Base-by-base conservation (phyloP, 1,284 basidiomycete genomes). In the Trametes sp. region DNA sequence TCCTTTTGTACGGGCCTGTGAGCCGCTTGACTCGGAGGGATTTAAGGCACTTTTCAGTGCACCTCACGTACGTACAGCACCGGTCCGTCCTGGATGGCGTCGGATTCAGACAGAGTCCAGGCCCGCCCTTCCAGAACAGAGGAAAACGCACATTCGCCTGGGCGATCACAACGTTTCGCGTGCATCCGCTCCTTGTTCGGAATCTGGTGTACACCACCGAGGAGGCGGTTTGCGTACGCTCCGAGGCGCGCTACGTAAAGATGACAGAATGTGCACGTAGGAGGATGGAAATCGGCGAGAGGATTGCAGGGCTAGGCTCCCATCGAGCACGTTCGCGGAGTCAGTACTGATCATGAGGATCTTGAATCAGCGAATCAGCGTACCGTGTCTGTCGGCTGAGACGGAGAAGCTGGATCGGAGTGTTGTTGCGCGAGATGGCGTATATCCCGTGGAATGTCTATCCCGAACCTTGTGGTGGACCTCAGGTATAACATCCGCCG, bases 61-160 rank as follows among this genome's bases (percentile, higher is more conserved):
- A 38, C 14, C 24, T 23, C n/a, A 19, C 28, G 50, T 59, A 59
- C 57, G 57, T 59, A 59, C 57, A 41, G 7, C 35, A 23, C 38
- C 33, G 44, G 51, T 16, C 51, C 42, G 57, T 28, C 26, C 51
- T 59, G 35, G 23, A 33, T 35, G 21, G 13, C 31, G n/a, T 31
- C 4, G 16, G 9, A 29, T 21, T 54, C 28, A 54, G 52, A 24
- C 49, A n/a, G 23, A 16, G 10, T 46, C 36, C 19, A n/a, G 13
- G n/a, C 48, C 21, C 28, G 31, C 23, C 24, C 36, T 41, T 41
- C 44, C 19, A 19, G 59, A 54, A 53, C 16, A 54, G 31, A 23
- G 21, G 54, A 54, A 26, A 60, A 51, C 59, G 45, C 35, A 14
- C n/a, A 19, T 6, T 8, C 38, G 38, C 38, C 31, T 44, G n/a